Evolutionary conservation across 306 rosid genomes (phyloP).

Genomic region (Castanea mollissima): DNA sequence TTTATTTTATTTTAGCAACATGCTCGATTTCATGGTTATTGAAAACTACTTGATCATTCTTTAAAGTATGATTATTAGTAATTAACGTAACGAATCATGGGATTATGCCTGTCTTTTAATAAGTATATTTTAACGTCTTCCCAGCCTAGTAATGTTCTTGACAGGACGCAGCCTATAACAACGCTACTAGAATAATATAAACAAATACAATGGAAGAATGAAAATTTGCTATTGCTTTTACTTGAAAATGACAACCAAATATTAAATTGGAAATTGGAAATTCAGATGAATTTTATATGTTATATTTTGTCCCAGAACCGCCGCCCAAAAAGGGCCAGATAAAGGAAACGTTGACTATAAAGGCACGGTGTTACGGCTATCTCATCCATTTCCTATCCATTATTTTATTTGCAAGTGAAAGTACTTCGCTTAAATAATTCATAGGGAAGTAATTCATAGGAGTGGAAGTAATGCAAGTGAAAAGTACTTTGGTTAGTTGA

Average conservation of each 20-base stretch:
- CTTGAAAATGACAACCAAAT: background rate
- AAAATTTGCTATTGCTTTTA: background rate
- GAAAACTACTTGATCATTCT: too few species aligned
- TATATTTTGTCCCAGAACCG: background rate
- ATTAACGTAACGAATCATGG: too few species aligned
- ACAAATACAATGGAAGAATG: background rate
- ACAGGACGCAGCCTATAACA: background rate
- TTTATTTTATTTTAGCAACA: too few species aligned
- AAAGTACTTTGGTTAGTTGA: too few species aligned
- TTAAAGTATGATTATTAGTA: too few species aligned
- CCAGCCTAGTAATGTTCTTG: background rate
- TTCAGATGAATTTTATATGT: background rate
- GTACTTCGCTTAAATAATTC: background rate
- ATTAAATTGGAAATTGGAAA: background rate
- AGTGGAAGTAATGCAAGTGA: too few species aligned
- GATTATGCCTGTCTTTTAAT: too few species aligned
- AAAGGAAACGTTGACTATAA: constrained; percentile 1
- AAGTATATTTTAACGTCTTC: background rate
- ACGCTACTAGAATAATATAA: background rate
- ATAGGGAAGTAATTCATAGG: too few species aligned
- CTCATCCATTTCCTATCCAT: background rate
- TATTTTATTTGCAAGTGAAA: background rate
- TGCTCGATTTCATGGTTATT: too few species aligned
- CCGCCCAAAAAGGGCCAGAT: background rate
- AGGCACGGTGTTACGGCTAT: background rate